Evolutionary conservation across 2,329 filamentous ascomycete genomes (phyloP), one percentile per base, ranked within the genome.

Genomic region (Hypoxylon sp.): DNA sequence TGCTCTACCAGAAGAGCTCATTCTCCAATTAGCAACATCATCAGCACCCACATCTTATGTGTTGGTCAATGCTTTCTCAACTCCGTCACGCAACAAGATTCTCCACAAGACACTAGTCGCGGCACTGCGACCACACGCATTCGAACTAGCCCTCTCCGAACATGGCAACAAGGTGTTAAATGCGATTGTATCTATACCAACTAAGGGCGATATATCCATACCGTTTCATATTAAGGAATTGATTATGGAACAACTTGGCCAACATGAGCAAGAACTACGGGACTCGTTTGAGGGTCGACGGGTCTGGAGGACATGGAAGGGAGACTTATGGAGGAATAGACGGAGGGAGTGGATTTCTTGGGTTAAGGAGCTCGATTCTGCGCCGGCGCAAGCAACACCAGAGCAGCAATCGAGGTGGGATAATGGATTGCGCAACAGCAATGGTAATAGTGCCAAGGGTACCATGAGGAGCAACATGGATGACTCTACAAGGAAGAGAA

Each of bases 21-120:
- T 90, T 60, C 77, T 93, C 32, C 82, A 85, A 41, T 87, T 98
- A 59, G 90, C 93, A 25, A 90, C 81, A 1, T 78, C 81, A 0
- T 86, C 85, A 1, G 78, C 81, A 48, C 80, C 85, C 2, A 85
- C 85, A 79, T 85, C 58, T 77, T 82, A 78, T 6, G 79, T 89
- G 41, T 77, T 89, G 49, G 79, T 81, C n/a, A 82, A 83, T 6
- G 85, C 86, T 2, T 79, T 89, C 17, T 72, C 80, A 32, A 82
- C 81, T 0, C 80, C 84, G 0, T 82, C 85, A 0, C 75, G 82
- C 59, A 84, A 84, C 71, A 83, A 85, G 5, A 76, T 81, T 41
- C 87, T 89, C 76, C 86, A 89, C 79, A 89, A 89, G 73, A 76
- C 81, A 38, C 79, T 89, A 17, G 84, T 86, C 9, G 80, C 81